Conservation (phyloP, 192 early-diverging fungal genomes). For the Coemansia sp. region DNA sequence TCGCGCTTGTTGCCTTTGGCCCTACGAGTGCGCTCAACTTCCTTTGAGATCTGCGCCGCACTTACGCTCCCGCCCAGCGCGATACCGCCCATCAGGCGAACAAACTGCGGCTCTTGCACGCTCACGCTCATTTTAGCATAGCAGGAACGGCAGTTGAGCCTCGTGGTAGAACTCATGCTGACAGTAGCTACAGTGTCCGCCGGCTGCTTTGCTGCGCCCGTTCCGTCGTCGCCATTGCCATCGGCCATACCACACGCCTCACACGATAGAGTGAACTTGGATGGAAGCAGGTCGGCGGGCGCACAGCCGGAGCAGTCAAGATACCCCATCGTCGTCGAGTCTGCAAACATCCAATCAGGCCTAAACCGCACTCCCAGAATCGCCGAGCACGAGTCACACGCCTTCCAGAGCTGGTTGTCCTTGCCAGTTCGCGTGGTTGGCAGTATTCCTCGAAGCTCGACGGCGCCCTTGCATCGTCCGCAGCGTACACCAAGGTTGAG, state of each 20-base stretch:
- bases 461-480: conserved; percentile 70
- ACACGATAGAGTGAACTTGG: conserved; percentile 71
- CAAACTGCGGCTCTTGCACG: conserved; percentile 59
- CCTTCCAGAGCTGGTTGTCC: conserved; percentile 55
- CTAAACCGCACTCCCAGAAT: conserved; percentile 63
- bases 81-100: conserved; percentile 46
- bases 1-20: conserved; percentile 50
- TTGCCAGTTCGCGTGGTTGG: conserved; percentile 23
- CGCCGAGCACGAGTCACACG: conserved; percentile 61
- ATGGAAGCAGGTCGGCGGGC: conserved; percentile 75
- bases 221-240: not conserved
- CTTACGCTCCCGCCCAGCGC: conserved; percentile 34
- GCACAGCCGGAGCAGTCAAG: conserved; percentile 73
- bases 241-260: conserved; percentile 59
- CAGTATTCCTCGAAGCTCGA: conserved; percentile 64
- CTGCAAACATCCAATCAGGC: conserved; percentile 63
- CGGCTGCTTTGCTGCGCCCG: not conserved
- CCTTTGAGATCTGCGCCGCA: conserved; percentile 51
- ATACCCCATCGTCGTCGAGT: conserved; percentile 64
- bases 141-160: conserved; percentile 38
- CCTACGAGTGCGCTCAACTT: conserved; percentile 52
- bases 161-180: conserved; percentile 18
- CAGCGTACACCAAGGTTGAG: conserved; percentile 74
- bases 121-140: conserved; percentile 39
- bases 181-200: conserved; percentile 17